Evolutionary conservation across 148 eudicot genomes (phyloP), one percentile per base, ranked within the genome.

Genomic region (Pouteria glomerata): DNA sequence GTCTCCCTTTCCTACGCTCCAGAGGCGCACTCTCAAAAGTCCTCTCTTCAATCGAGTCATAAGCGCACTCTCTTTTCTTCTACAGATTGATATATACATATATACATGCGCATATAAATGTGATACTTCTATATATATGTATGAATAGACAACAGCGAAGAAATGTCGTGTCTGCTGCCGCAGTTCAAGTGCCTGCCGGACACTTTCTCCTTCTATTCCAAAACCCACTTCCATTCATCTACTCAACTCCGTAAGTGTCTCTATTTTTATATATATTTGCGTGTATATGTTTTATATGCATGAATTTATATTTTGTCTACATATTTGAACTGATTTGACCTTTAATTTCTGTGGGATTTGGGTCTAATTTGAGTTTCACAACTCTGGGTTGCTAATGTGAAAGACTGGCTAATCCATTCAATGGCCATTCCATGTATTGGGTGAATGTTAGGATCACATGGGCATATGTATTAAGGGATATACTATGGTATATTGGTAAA

Each of bases 111-210:
- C n/a, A n/a, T n/a, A n/a, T n/a, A n/a, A n/a, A n/a, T n/a, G n/a
- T n/a, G n/a, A n/a, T n/a, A n/a, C n/a, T n/a, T n/a, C n/a, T n/a
- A n/a, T n/a, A n/a, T n/a, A n/a, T n/a, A n/a, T n/a, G n/a, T n/a
- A n/a, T n/a, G n/a, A n/a, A n/a, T n/a, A n/a, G n/a, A n/a, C n/a
- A n/a, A n/a, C n/a, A n/a, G n/a, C n/a, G n/a, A n/a, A n/a, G n/a
- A n/a, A 42, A 83, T 83, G 86, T 80, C 84, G 26, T 83, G 84
- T 60, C 66, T 83, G 77, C 70, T 83, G 77, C 84, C 86, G 24
- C 86, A 83, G 52, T 83, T 83, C 80, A 80, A 75, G 83, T 83
- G 83, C 74, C 57, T 70, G 71, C 86, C 86, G 24, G 83, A 83
- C 47, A 70, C 81, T 50, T 80, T 80, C 69, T 73, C 80, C 1